Base-by-base conservation (phyloP, 768 basidiomycete genomes). In the Kwoniella dendrophila region DNA sequence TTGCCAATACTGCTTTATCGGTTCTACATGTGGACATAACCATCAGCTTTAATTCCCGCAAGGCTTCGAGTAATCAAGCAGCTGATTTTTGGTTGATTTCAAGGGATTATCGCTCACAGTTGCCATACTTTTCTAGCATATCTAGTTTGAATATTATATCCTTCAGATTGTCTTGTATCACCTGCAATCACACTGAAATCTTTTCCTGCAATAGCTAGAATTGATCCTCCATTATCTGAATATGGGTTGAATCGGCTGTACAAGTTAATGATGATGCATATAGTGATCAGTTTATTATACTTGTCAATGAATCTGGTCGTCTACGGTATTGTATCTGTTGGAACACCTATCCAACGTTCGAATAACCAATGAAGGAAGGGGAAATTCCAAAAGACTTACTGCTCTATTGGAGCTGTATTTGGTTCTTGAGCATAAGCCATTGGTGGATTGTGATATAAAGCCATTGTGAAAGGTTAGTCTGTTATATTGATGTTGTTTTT, bases 131-230 rank as follows among this genome's bases (percentile, higher is more conserved):
- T 95, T 43, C 92, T 88, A 7, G 92, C 92, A 79, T 96, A 97
- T 79, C 95, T 85, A 62, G 95, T 96, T 83, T 99, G 95, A 79
- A 99, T 99, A 77, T 83, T 90, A 81, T 90, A 98, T n/a, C 95
- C 95, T 78, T 94, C 90, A 68, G 88, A 92, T 82, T 98, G 96
- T 59, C 95, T 83, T 44, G 95, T 99, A 81, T 99, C 95, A 53
- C 93, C 91, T 4, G 96, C 94, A 72, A 97, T 90, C 77, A 98
- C 92, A 63, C 85, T 85, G 79, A 98, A 98, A 79, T 93, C 90
- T 45, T 86, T 85, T 55, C 95, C 96, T 4, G 94, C 92, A 76
- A 98, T 90, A 43, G 81, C 80, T 45, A 99, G 87, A 81, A 97
- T 95, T 20, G 94, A 93, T 27, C 96, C 95, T 30, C 95, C 95